Evolutionary conservation across 495 filamentous ascomycete species (phyloP).

Genomic region (Xylaria scruposa): DNA sequence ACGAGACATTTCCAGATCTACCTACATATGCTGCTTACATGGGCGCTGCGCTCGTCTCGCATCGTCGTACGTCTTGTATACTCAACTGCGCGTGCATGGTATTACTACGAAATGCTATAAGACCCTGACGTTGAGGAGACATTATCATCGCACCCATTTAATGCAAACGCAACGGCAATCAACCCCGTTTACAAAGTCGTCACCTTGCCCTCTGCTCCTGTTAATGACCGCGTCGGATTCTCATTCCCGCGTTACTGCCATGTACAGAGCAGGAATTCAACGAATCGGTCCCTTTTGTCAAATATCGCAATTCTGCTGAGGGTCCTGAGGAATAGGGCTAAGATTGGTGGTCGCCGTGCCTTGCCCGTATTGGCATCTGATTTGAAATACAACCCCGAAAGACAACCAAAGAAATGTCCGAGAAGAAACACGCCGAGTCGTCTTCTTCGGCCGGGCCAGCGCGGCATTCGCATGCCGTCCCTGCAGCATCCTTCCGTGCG

Average conservation of each 20-base stretch:
- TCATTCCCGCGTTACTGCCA: conserved; percentile 18
- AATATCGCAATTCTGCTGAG: conserved; percentile 7
- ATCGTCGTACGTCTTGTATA: conserved; percentile 16
- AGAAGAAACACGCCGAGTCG: conserved; percentile 42
- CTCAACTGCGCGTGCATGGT: conserved; percentile 1
- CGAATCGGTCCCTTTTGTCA: conserved; percentile 14
- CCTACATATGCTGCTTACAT: conserved; percentile 1
- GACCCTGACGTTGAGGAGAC: background rate
- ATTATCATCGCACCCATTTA: conserved; percentile 8
- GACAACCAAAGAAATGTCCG: conserved; percentile 41
- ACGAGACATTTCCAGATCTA: background rate
- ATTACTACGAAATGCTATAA: conserved; percentile 17
- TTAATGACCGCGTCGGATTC: conserved; percentile 9
- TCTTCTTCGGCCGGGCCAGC: conserved; percentile 47
- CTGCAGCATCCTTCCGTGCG: conserved; percentile 59
- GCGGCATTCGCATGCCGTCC: conserved; percentile 52
- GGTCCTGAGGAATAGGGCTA: background rate
- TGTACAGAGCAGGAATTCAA: conserved; percentile 10
- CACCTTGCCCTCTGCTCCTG: conserved; percentile 1
- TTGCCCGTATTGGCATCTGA: conserved; percentile 7
- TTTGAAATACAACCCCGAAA: conserved; percentile 16
- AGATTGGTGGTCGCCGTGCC: conserved; percentile 3
- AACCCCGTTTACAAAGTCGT: background rate
- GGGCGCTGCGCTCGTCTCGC: background rate
- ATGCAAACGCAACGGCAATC: conserved; percentile 17